Evolutionary conservation across 768 basidiomycete genomes (phyloP).

Genomic region (Hygrophoropsis aurantiaca): DNA sequence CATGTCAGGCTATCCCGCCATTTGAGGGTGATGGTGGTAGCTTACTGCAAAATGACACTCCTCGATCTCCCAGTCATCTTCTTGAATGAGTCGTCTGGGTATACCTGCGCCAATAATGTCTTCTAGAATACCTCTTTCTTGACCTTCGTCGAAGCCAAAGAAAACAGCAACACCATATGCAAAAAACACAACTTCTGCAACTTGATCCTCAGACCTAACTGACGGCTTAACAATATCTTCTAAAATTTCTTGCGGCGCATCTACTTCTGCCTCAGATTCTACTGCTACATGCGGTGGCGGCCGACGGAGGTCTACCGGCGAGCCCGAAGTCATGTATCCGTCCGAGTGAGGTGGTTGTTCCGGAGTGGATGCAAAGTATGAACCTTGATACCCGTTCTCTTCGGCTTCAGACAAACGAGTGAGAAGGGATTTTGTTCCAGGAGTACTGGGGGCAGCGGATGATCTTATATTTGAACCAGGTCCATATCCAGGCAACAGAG

Average conservation of each 20-base stretch:
- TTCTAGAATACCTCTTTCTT: slow-evolving; percentile 83
- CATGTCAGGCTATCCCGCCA: slow-evolving; percentile 5
- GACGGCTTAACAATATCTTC: neutral
- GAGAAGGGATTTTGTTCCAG: slow-evolving; percentile 57
- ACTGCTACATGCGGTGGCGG: slow-evolving; percentile 6
- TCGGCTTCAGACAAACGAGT: slow-evolving; percentile 82
- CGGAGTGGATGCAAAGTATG: slow-evolving; percentile 60
- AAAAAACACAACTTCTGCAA: slow-evolving; percentile 79
- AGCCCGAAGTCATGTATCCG: slow-evolving; percentile 62
- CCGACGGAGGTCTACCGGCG: slow-evolving; percentile 38
- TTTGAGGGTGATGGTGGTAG: slow-evolving; percentile 11
- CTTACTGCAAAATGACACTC: slow-evolving; percentile 86
- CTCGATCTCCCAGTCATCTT: slow-evolving; percentile 88
- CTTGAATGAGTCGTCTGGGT: slow-evolving; percentile 56
- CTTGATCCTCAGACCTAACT: slow-evolving; percentile 40
- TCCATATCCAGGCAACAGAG: slow-evolving; percentile 88
- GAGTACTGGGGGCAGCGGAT: slow-evolving; percentile 57
- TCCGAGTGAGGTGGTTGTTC: slow-evolving; percentile 28
- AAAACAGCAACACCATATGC: slow-evolving; percentile 91
- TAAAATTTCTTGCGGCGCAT: neutral
- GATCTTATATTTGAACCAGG: slow-evolving; percentile 85
- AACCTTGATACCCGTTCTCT: slow-evolving; percentile 85
- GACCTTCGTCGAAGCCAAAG: slow-evolving; percentile 77
- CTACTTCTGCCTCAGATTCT: slow-evolving; percentile 12
- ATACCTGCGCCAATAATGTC: slow-evolving; percentile 75